These are phyloP conservation scores for Bacterosira constricta DNA, from an alignment of 108 stramenopile genomes.

Conservation along the genomic window DNA sequence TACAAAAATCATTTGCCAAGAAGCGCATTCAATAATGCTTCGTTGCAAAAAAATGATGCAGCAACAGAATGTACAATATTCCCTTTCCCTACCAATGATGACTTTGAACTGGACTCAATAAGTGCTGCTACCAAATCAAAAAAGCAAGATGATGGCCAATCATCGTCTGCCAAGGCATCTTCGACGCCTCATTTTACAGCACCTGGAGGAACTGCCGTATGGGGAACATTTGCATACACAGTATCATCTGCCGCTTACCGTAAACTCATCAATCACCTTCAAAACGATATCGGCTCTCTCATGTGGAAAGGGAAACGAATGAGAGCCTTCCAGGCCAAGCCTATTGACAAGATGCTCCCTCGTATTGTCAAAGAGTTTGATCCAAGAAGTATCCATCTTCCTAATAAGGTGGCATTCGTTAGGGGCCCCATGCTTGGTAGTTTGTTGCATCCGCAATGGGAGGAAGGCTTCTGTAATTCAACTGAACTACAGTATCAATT, in stretches of 20 bases:
- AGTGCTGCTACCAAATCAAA: background rate
- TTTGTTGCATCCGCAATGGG: constrained; percentile 80
- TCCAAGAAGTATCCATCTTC: constrained; percentile 52
- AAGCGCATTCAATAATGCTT: constrained; percentile 17
- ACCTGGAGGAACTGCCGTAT: constrained; percentile 83
- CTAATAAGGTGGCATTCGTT: constrained; percentile 76
- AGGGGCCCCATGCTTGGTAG: constrained; percentile 88
- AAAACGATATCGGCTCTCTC: constrained; percentile 79
- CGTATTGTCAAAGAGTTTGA: constrained; percentile 57
- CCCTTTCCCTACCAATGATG: constrained; percentile 67
- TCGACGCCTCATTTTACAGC: constrained; percentile 38
- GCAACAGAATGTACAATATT: constrained; percentile 32
- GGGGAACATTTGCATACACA: constrained; percentile 86
- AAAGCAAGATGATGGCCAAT: background rate
- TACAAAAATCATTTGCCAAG: constrained; percentile 62
- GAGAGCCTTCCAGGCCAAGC: constrained; percentile 77
- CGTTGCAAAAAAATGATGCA: background rate
- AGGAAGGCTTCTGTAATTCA: constrained; percentile 77
- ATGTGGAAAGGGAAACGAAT: constrained; percentile 87
- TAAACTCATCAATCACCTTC: constrained; percentile 56
- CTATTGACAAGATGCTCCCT: constrained; percentile 87
- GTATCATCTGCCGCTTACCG: constrained; percentile 66
- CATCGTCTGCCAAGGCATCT: constrained; percentile 1
- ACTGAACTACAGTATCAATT: constrained; percentile 68
- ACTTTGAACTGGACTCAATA: constrained; percentile 53